phyloP scores from a whole-genome alignment of 2,329 filamentous ascomycete species.

The Alternaria sp. region DNA sequence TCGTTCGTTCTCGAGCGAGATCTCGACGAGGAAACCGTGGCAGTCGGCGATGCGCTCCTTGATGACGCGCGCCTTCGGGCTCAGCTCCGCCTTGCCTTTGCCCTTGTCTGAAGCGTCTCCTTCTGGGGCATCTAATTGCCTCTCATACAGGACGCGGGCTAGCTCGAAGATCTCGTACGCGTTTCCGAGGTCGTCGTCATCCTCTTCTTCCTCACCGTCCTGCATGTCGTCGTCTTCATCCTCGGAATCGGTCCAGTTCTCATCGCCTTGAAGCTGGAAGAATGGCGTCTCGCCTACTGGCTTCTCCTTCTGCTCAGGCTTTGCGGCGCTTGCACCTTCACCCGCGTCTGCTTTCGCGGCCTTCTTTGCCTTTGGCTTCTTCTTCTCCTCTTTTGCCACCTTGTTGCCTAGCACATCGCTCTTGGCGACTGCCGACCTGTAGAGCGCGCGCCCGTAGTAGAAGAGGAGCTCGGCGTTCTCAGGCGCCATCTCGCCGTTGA shows the following conservation, averaged over 20 bases:
- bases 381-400: conserved; percentile 66
- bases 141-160: conserved; percentile 64
- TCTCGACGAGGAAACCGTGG: conserved; percentile 92
- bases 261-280: conserved; percentile 93
- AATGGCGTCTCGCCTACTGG: conserved; percentile 71
- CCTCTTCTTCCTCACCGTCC: conserved; percentile 57
- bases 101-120: conserved; percentile 49
- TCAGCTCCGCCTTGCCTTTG: conserved; percentile 55
- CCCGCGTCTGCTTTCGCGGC: conserved; percentile 49
- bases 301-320: conserved; percentile 54
- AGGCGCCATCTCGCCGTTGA: conserved; percentile 90
- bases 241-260: conserved; percentile 82
- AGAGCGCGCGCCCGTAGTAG: conserved; percentile 90
- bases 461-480: conserved; percentile 95
- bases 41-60: conserved; percentile 91
- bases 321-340: conserved; percentile 37
- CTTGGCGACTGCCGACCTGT: conserved; percentile 91
- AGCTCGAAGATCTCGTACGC: conserved; percentile 70
- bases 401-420: conserved; percentile 92
- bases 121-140: conserved; percentile 59
- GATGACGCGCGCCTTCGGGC: conserved; percentile 39
- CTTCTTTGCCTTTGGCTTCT: conserved; percentile 58
- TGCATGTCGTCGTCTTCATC: conserved; percentile 69
- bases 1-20: conserved; percentile 94
- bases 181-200: conserved; percentile 68